Evolutionary conservation across 2,329 filamentous ascomycete genomes (phyloP).

Genomic region (Huntiella savannae): DNA sequence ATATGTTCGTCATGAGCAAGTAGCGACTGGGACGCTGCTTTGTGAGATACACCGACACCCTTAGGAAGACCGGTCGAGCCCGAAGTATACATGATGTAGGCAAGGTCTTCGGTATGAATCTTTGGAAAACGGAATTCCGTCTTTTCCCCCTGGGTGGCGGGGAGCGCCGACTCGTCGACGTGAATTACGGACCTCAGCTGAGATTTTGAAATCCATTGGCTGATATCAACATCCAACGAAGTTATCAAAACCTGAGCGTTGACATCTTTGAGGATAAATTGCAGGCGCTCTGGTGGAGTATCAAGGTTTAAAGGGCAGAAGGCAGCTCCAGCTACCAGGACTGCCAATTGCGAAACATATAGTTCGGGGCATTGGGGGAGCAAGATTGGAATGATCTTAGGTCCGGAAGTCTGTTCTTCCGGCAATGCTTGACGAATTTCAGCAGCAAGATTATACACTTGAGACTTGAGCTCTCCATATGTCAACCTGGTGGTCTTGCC

Average conservation of each 20-base stretch:
- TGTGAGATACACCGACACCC: conserved; percentile 66
- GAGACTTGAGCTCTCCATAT: no score
- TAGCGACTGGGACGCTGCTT: conserved; percentile 61
- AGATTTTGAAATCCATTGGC: neutral
- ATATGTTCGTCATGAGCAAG: conserved; percentile 65
- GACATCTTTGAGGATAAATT: conserved; percentile 66
- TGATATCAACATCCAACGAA: conserved; percentile 22
- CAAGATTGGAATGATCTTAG: conserved; percentile 49
- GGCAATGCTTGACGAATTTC: neutral
- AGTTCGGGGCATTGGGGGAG: conserved; percentile 59
- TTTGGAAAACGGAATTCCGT: neutral
- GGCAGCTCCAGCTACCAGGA: conserved; percentile 63
- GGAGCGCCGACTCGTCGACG: neutral
- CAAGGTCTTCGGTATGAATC: conserved; percentile 27
- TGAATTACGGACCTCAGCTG: neutral
- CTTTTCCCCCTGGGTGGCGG: neutral
- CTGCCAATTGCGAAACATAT: conserved; percentile 58
- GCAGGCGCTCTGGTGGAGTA: conserved; percentile 54
- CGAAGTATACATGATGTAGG: conserved; percentile 88
- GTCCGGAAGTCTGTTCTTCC: neutral
- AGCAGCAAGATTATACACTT: neutral
- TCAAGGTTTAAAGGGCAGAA: conserved; percentile 75
- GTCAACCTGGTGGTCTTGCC: no score
- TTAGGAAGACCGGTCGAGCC: conserved; percentile 81
- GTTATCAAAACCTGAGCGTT: conserved; percentile 48